Evolutionary conservation across 495 filamentous ascomycete species (phyloP).

Genomic region (Cladorrhinum samala): DNA sequence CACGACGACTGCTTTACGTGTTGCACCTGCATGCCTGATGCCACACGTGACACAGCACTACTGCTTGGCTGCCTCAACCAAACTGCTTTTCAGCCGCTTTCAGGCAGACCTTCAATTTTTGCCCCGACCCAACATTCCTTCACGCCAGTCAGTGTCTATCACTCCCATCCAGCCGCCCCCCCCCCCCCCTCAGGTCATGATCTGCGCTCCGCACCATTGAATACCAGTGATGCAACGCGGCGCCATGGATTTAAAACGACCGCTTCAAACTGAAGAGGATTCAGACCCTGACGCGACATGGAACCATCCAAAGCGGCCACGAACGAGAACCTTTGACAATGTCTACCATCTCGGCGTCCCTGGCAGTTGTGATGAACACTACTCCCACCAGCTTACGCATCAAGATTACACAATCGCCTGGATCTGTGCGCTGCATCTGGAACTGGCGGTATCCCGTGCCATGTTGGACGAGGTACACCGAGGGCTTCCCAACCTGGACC

Average conservation of each 20-base stretch:
- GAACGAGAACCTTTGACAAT: background rate
- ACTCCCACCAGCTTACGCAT: conserved; percentile 1
- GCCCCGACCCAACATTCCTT: too few species aligned
- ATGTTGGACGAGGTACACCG: conserved; percentile 9
- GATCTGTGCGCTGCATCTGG: conserved; percentile 8
- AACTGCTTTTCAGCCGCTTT: too few species aligned
- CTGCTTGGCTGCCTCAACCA: too few species aligned
- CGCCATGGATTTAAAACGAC: background rate
- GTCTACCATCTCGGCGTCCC: background rate
- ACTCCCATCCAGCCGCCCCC: too few species aligned
- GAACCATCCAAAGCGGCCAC: background rate
- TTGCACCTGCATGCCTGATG: too few species aligned
- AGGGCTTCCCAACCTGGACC: background rate
- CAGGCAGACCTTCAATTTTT: too few species aligned
- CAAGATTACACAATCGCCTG: conserved; percentile 13
- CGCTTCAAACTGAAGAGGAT: background rate
- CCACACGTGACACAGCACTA: too few species aligned
- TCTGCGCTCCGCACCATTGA: background rate
- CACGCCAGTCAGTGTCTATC: too few species aligned
- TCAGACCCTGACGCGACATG: background rate
- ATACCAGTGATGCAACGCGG: background rate
- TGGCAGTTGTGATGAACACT: background rate
- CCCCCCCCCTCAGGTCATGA: too few species aligned
- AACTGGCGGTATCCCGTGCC: conserved; percentile 8
- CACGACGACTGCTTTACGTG: too few species aligned